Base-by-base conservation (phyloP, 805 yeast genomes). In the Millerago galiae region DNA sequence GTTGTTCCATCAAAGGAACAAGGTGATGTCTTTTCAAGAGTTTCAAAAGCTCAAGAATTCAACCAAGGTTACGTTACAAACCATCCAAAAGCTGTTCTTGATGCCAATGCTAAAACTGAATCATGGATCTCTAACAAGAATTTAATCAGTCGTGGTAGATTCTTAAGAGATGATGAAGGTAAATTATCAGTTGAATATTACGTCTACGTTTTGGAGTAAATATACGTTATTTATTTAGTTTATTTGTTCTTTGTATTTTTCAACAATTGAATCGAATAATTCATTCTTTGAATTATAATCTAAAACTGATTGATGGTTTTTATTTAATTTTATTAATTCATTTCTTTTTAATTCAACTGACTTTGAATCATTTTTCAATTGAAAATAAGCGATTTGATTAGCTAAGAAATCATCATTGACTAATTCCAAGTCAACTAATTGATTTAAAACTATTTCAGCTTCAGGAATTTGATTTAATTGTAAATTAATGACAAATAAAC, bases 381-480 rank as follows among this genome's bases (percentile, higher is more conserved):
- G 74, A 41, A 78, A 73, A 40, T 75, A 72, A 3, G 88, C 72
- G 46, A 85, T 77, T 56, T 79, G 72, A 58, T 83, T 79, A 37
- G 88, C 84, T 33, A 82, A 51, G 32, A 77, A 66, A 56, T 78
- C 78, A 5, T 65, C 65, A 46, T 62, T 63, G 10, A 63, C 52
- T 14, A 59, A 68, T 4, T 37, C 39, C n/a, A 68, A 64, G n/a
- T 75, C 70, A 28, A 67, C 55, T 34, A 76, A 63, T 39, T 71
- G 65, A 26, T 64, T 65, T 11, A 83, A 65, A 30, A 80, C 68
- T 48, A 85, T 86, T 45, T 75, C 74, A 9, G 96, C 90, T 64
- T 91, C 97, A 2, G 90, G 91, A 43, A 77, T 68, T 56, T 90
- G 84, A 39, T 80, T 77, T 59, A 88, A 74, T 65, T 86, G 88